Conservation (phyloP, 306 rosid genomes). For the Vachellia pachyceras region DNA sequence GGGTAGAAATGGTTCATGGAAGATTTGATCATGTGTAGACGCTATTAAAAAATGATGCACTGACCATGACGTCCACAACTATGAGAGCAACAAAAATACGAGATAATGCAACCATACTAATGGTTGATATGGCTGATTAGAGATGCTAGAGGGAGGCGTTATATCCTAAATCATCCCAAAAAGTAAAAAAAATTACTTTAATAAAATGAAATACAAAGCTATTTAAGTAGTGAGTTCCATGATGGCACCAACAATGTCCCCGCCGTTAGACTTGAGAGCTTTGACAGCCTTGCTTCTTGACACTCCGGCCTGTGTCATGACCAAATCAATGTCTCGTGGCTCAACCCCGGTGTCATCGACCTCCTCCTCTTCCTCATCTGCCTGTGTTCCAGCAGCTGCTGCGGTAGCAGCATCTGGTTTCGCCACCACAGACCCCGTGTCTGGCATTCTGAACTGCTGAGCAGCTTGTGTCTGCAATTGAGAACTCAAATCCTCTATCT, state of each 20-base stretch:
- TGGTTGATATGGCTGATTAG: slow-evolving; percentile 38
- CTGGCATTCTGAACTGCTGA: slow-evolving; percentile 92
- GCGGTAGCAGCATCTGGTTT: slow-evolving; percentile 60
- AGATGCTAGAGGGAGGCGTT: slow-evolving; percentile 36
- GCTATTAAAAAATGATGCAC: slow-evolving; percentile 24
- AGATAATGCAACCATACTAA: slow-evolving; percentile 41
- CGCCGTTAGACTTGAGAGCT: slow-evolving; percentile 80
- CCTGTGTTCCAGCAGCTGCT: slow-evolving; percentile 52
- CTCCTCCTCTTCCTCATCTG: slow-evolving; percentile 76
- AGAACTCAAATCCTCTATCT: slow-evolving; percentile 88
- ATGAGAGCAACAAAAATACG: slow-evolving; percentile 40
- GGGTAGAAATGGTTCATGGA: slow-evolving; percentile 12
- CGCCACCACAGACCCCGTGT: slow-evolving; percentile 63
- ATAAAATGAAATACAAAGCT: slow-evolving; percentile 19
- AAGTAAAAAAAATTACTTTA: not conserved
- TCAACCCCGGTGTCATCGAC: slow-evolving; percentile 77
- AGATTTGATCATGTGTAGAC: slow-evolving; percentile 16
- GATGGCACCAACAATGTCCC: slow-evolving; percentile 91
- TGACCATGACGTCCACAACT: slow-evolving; percentile 16
- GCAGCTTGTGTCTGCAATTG: slow-evolving; percentile 92
- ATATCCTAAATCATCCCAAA: slow-evolving; percentile 37
- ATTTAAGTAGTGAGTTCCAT: slow-evolving; percentile 85
- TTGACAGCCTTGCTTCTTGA: slow-evolving; percentile 87
- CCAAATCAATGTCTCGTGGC: slow-evolving; percentile 84
- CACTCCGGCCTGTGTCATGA: slow-evolving; percentile 93